Conservation (phyloP, 73 alveolate genomes). For the Uronychia setigera region DNA sequence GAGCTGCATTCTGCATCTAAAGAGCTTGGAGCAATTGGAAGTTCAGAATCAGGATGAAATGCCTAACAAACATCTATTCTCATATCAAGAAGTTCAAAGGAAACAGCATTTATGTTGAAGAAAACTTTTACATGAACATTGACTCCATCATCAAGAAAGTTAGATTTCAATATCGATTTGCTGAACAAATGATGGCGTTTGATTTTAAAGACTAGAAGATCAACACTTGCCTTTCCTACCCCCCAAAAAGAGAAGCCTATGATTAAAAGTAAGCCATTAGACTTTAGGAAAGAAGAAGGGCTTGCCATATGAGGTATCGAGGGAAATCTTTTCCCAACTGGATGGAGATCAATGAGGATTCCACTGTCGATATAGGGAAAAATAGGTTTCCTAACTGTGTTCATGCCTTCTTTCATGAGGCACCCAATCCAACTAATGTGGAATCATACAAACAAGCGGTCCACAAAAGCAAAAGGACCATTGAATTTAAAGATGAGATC, state of each 20-base stretch:
- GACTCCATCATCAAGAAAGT: not conserved
- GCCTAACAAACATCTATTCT: conserved; percentile 21
- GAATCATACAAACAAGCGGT: not conserved
- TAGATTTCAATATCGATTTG: not conserved
- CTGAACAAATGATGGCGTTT: not conserved
- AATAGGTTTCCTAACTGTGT: not conserved
- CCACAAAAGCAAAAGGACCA: not conserved
- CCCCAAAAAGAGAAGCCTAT: not conserved
- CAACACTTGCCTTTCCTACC: not conserved
- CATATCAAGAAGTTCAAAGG: not conserved
- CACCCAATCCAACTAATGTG: not conserved
- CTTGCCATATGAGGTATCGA: not conserved
- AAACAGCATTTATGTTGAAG: conserved; percentile 9
- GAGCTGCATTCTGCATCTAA: conserved; percentile 58
- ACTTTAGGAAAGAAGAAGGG: not conserved
- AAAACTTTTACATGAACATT: conserved; percentile 7
- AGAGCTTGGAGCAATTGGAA: conserved; percentile 58
- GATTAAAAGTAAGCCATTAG: not conserved
- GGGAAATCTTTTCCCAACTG: not conserved
- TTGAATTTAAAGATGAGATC: not conserved
- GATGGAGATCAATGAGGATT: not conserved
- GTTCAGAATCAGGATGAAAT: conserved; percentile 30
- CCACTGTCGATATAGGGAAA: not conserved
- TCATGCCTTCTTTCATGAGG: conserved; percentile 2
- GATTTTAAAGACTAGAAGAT: not conserved